Conservation (phyloP, 2,329 filamentous ascomycete genomes). For the Sclerotinia glacialis region DNA sequence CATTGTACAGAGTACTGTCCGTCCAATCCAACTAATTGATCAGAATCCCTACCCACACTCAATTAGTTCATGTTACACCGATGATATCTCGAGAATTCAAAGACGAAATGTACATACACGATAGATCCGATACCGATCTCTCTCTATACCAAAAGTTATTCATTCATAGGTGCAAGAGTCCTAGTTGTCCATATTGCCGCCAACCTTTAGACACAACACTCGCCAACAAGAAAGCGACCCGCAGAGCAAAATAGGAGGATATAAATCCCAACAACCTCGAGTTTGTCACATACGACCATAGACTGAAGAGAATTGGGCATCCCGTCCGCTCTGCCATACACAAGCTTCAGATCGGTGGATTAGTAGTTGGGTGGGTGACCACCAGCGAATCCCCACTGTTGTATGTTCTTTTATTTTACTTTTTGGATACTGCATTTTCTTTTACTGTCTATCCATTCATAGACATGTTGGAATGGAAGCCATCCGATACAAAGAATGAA, state of each 20-base stretch:
- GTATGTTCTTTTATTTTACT: not conserved
- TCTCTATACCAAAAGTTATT: not conserved
- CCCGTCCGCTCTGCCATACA: slow-evolving; percentile 18
- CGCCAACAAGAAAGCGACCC: not conserved
- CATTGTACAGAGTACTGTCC: too few species aligned
- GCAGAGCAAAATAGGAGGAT: not conserved
- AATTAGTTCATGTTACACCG: not conserved
- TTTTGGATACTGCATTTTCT: not conserved
- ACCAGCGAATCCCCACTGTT: slow-evolving; percentile 18
- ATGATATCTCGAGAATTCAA: not conserved
- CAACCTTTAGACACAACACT: not conserved
- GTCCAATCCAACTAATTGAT: not conserved
- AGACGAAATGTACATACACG: not conserved
- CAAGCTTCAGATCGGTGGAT: slow-evolving; percentile 18
- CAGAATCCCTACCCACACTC: not conserved
- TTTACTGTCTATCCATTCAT: not conserved
- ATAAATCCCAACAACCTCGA: rapidly evolving
- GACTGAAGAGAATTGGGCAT: slow-evolving; percentile 19
- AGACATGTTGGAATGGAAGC: not conserved
- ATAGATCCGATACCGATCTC: not conserved
- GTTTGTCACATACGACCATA: not conserved
- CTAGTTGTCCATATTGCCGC: not conserved
- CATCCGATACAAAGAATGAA: not conserved
- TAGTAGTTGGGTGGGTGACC: slow-evolving; percentile 19
- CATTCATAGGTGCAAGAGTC: not conserved